Percentiles rank a stretch among this genome's conserved stretches.
Conservation (phyloP, 306 rosid genomes). For the Rubus idaeus region DNA sequence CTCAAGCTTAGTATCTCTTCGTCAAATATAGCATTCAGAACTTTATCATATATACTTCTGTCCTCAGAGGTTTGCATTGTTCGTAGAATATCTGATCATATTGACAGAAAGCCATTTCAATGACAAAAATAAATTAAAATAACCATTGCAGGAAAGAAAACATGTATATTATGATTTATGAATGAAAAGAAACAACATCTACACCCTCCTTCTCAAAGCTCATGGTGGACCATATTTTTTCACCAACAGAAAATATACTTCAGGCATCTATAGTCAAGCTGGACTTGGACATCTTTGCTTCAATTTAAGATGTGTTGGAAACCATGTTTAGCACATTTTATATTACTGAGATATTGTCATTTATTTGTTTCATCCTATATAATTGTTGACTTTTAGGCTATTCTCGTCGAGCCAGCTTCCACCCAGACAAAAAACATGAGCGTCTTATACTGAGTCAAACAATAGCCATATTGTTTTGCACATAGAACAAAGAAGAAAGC, state of each 20-base stretch:
- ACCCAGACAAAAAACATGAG: no score
- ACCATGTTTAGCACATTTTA: background rate
- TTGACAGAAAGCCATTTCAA: constrained; percentile 2
- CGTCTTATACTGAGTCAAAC: background rate
- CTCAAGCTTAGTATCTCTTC: constrained; percentile 59
- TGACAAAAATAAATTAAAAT: background rate
- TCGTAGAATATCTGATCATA: constrained; percentile 65
- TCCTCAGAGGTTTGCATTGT: constrained; percentile 91
- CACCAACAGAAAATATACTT: background rate
- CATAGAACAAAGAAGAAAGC: background rate
- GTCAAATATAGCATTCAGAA: constrained; percentile 81
- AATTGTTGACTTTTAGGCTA: background rate
- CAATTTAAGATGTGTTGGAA: background rate
- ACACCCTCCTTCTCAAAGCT: background rate
- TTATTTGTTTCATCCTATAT: background rate
- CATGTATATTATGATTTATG: background rate
- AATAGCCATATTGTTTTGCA: background rate
- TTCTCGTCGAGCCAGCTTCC: no score
- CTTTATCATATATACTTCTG: constrained; percentile 74
- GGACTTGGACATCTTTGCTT: background rate
- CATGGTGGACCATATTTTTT: background rate
- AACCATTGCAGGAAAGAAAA: background rate
- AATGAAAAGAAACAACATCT: background rate
- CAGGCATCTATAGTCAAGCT: background rate
- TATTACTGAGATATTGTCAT: background rate